Base-by-base conservation (phyloP, 169 alveolate genomes). In the Plasmodium berghei region DNA sequence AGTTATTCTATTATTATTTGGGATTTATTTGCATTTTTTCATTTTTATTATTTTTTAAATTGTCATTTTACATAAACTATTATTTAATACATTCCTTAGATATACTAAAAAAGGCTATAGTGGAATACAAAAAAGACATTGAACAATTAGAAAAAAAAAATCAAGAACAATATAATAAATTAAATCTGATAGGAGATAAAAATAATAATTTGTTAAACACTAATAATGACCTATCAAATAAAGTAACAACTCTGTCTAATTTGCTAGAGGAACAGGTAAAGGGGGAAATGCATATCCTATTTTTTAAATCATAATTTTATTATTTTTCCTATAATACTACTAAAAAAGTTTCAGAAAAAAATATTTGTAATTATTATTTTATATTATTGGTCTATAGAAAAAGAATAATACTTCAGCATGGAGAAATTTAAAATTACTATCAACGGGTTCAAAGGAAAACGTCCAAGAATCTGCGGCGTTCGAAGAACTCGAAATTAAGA, bases 41-140 rank as follows among this genome's bases (percentile, higher is more conserved):
- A 22, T 14, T 20, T 18, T 48, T 2, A 28, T 12, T 12, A 72
- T 55, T 55, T 55, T n/a, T n/a, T 20, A 8, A 45, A 14, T 5
- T 14, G n/a, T 2, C 62, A 16, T 16, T 46, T 75, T 62, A 24
- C 18, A 42, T 67, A 10, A 40, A 45, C 24, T 34, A 34, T 34
- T 34, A 34, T 34, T 34, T 34, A 34, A 34, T 34, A 34, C 42
- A 34, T 34, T 34, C 42, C 42, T 62, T 75, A 83, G 90, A 83
- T 61, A 83, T 83, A 26, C 26, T 83, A 28, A 83, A 83, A 59
- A 83, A 83, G 34, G 90, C 90, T 26, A 83, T 83, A 42, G 49
- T 83, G 55, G 90, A 83, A 59, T 83, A 83, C 49, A 83, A 83
- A 83, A 83, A 83, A 40, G 90, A 83, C 40, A 67, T 83, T 83